Base-by-base conservation (phyloP, 148 eudicot genomes). In the Heliosperma pusillum region DNA sequence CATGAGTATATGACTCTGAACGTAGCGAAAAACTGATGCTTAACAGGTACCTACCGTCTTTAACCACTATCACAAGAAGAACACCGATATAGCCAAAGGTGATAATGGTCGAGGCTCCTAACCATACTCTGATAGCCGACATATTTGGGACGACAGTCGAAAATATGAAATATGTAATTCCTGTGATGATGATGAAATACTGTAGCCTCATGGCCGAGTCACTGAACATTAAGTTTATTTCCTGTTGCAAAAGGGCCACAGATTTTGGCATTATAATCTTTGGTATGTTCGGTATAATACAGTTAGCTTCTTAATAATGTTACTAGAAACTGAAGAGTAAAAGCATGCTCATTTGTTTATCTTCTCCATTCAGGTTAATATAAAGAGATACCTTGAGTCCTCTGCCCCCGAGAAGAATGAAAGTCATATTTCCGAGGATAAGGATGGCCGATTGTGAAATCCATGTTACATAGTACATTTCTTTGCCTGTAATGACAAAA, bases 371-470 rank as follows among this genome's bases (percentile, higher is more conserved):
- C 33, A 63, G 75, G 56, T 61, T 50, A 50, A 25, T 52, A 25
- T 27, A 12, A 27, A 27, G 10, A 58, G 36, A 6, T 83, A 89
- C 93, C 93, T 89, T 85, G 10, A 89, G 74, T 59, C 86, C 87
- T 82, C 65, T 87, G 57, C 89, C 93, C 71, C 93, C 90, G 33
- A 87, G 90, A 72, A 89, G 89, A 67, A 89, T 87, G 78, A 85
- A 87, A 47, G 87, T 90, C 90, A 87, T 89, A 65, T 89, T 89
- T 21, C 75, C 76, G 45, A 87, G 81, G 52, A 87, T 44, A 16
- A 87, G 79, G 75, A 80, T 84, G 13, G 73, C 72, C 25, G 80
- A 84, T 40, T 89, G 93, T 62, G 80, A 52, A 19, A 82, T 58
- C 82, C 85, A 87, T 73, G 93, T 89, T 57, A 84, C 11, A 78